phyloP scores from a whole-genome alignment of 2,329 filamentous ascomycete species.

The Harringtonia lauricola region DNA sequence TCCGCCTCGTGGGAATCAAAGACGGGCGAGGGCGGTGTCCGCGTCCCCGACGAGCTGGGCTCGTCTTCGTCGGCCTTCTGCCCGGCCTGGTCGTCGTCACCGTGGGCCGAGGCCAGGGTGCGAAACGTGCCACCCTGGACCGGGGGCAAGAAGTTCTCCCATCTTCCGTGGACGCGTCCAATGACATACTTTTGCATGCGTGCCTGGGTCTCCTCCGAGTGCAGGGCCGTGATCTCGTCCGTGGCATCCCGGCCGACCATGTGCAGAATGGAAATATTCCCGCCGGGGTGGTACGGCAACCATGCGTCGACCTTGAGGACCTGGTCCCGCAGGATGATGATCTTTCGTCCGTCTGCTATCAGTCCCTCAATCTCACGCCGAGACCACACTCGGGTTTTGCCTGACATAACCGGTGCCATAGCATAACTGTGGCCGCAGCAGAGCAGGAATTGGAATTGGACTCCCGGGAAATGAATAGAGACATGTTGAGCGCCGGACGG shows the following conservation, averaged over 20 bases:
- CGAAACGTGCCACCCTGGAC: conserved; percentile 82
- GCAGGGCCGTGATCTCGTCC: conserved; percentile 85
- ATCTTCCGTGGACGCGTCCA: conserved; percentile 67
- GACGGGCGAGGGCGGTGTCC: no score
- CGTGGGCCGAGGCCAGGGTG: neutral
- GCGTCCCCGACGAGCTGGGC: conserved; percentile 18
- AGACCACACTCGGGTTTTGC: conserved; percentile 8
- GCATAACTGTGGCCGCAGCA: no score
- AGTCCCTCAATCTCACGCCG: conserved; percentile 60
- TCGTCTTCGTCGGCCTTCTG: neutral
- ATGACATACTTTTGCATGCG: conserved; percentile 78
- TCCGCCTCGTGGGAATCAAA: no score
- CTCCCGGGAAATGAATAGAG: no score
- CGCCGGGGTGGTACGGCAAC: conserved; percentile 84
- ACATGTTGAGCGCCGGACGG: no score
- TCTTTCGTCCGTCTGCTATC: conserved; percentile 69
- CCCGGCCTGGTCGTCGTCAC: conserved; percentile 33
- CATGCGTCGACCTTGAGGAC: conserved; percentile 85
- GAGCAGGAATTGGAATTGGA: no score
- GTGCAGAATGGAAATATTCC: conserved; percentile 80
- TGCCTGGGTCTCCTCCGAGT: conserved; percentile 65
- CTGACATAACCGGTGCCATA: no score
- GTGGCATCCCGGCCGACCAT: conserved; percentile 93
- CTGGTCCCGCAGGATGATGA: conserved; percentile 70
- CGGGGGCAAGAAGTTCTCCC: conserved; percentile 82